A percentile compares a stretch with the other conserved stretches of the same genome.
These are phyloP conservation scores for Penicillium hesseltinei DNA, from an alignment of 2,329 filamentous ascomycete genomes.

Conservation along the genomic window DNA sequence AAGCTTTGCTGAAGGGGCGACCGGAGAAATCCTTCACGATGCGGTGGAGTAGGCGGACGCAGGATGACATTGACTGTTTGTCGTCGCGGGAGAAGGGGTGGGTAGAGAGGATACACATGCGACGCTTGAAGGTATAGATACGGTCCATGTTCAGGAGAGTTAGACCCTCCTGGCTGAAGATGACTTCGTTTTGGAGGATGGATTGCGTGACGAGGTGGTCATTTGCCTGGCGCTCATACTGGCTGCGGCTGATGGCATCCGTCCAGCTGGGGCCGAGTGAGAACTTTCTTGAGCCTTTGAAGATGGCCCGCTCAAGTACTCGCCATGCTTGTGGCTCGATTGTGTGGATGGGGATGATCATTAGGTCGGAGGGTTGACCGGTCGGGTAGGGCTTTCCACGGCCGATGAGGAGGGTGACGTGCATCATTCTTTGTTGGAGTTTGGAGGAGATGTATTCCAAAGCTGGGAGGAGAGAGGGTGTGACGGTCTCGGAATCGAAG, in stretches of 20 bases:
- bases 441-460: constrained; percentile 44
- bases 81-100: constrained; percentile 27
- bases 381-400: constrained; percentile 42
- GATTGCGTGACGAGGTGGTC: constrained; percentile 45
- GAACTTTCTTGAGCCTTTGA: constrained; percentile 39
- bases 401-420: constrained; percentile 43
- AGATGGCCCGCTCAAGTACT: constrained; percentile 34
- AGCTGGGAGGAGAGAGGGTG: constrained; percentile 38
- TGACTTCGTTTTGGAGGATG: constrained; percentile 45
- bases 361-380: constrained; percentile 38
- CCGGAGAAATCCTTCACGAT: constrained; percentile 42
- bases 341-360: constrained; percentile 38
- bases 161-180: constrained; percentile 46
- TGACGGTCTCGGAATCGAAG: constrained; percentile 39
- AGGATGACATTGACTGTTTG: constrained; percentile 40
- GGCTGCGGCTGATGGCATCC: constrained; percentile 37
- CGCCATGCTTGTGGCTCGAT: constrained; percentile 34
- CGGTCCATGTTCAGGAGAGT: constrained; percentile 47
- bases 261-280: constrained; percentile 41
- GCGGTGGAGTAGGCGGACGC: constrained; percentile 41
- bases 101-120: constrained; percentile 40
- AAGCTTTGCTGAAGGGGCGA: constrained; percentile 44
- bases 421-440: constrained; percentile 39
- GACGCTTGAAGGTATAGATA: constrained; percentile 46
- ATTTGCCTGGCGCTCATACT: constrained; percentile 36